Conservation (phyloP, 208 protist species). For the Wallacemonas rigidus region DNA sequence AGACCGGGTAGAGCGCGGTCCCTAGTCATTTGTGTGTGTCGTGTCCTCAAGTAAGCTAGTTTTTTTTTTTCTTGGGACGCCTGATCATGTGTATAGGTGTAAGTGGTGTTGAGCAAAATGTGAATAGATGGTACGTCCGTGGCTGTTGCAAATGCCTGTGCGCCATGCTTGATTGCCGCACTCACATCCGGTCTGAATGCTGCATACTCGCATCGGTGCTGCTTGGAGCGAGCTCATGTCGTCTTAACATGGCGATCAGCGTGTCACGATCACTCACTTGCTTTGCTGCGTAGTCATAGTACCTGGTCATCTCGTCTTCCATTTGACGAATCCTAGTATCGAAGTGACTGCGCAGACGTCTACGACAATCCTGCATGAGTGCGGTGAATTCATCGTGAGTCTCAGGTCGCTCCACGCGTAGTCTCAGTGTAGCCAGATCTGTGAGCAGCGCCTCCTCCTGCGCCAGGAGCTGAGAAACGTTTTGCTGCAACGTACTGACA, state of each 20-base stretch:
- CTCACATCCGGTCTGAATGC: no score
- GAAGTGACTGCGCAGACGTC: slow-evolving; percentile 2
- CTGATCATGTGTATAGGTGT: no score
- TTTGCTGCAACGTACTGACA: background rate
- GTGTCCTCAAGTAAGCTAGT: no score
- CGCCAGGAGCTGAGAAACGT: background rate
- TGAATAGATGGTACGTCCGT: no score
- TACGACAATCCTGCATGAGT: slow-evolving; percentile 3
- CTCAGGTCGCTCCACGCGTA: background rate
- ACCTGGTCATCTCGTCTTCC: slow-evolving; percentile 2
- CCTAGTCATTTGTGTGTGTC: no score
- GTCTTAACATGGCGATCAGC: background rate
- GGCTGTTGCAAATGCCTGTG: no score
- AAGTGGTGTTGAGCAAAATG: no score
- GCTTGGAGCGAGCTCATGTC: background rate
- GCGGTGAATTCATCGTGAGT: slow-evolving; percentile 1
- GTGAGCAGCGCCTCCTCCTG: background rate
- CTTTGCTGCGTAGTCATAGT: slow-evolving; percentile 8
- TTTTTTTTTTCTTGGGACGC: no score
- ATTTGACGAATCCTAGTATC: background rate
- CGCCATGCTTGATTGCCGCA: no score
- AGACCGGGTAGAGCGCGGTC: no score
- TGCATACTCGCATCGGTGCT: background rate
- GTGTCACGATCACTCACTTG: background rate
- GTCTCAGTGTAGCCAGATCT: background rate